A percentile compares a stretch with the other conserved stretches of the same genome.
Conservation (phyloP, 148 eudicot genomes). For the Hydrangea macrophylla region DNA sequence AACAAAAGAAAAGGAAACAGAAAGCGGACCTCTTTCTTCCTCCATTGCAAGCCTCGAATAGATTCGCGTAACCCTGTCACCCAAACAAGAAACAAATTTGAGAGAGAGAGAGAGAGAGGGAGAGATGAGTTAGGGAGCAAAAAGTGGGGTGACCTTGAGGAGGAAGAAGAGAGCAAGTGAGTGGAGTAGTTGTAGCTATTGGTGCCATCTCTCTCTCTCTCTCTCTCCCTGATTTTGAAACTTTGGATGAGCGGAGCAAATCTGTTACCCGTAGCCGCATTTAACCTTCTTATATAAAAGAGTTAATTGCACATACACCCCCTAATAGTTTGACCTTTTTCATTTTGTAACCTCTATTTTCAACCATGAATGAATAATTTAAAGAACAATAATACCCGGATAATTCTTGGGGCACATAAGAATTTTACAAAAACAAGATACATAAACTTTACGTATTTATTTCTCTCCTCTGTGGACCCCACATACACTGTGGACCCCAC, state of each 20-base stretch:
- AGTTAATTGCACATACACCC: no score
- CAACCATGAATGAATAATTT: no score
- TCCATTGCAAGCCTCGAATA: conserved; percentile 20
- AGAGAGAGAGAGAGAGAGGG: neutral
- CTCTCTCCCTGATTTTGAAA: neutral
- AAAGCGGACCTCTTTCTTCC: conserved; percentile 17
- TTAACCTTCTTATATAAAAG: no score
- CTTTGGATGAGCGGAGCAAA: neutral
- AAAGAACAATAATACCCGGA: no score
- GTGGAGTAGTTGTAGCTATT: neutral
- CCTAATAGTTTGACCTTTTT: no score
- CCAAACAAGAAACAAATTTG: neutral
- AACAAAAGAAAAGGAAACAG: neutral
- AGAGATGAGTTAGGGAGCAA: neutral
- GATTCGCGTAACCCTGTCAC: conserved; percentile 17
- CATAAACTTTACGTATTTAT: no score
- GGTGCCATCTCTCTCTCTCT: neutral
- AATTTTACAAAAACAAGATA: no score
- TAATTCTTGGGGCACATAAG: no score
- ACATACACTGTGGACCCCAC: no score
- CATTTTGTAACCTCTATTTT: no score
- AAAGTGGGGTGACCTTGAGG: neutral
- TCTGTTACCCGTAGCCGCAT: no score
- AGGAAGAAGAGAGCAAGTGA: conserved; percentile 7
- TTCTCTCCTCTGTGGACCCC: no score